phyloP scores from a whole-genome alignment of 2,329 filamentous ascomycete species.

The Botryotinia globosa region DNA sequence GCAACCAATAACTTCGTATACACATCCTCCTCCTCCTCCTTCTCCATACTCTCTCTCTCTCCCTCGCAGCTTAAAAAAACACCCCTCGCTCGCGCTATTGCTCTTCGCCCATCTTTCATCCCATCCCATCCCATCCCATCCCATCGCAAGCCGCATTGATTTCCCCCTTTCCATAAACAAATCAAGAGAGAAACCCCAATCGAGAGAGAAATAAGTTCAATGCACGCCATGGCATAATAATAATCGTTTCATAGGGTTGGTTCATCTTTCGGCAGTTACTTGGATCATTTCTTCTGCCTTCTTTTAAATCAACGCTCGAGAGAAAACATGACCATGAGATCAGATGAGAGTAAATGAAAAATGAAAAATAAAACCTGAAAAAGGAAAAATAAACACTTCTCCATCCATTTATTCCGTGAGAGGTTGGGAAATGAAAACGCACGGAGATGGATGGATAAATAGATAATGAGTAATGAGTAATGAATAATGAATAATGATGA shows the following conservation, averaged over 20 bases:
- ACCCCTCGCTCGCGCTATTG: not conserved
- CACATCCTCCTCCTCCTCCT: constrained; percentile 20
- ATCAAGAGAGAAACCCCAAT: not conserved
- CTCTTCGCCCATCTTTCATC: not conserved
- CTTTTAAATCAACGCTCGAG: not conserved
- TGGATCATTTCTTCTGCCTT: constrained; percentile 22
- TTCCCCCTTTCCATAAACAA: not conserved
- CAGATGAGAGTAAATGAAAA: too few species aligned
- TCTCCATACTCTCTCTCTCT: not conserved
- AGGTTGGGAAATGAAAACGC: not conserved
- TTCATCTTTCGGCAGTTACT: constrained; percentile 15
- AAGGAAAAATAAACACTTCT: too few species aligned
- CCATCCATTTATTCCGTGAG: too few species aligned
- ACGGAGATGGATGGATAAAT: not conserved
- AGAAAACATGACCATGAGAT: too few species aligned
- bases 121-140: not conserved
- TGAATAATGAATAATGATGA: constrained; percentile 26
- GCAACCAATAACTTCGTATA: constrained; percentile 20
- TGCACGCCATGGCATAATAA: not conserved
- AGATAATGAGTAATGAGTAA: constrained; percentile 17
- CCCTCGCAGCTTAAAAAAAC: not conserved
- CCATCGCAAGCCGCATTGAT: not conserved
- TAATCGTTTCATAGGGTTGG: constrained; percentile 7
- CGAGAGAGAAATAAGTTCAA: not conserved
- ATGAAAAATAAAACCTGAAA: too few species aligned